These are phyloP conservation scores for Pestalotiopsis sp. DNA, from an alignment of 2,329 filamentous ascomycete genomes.

Conservation along the genomic window DNA sequence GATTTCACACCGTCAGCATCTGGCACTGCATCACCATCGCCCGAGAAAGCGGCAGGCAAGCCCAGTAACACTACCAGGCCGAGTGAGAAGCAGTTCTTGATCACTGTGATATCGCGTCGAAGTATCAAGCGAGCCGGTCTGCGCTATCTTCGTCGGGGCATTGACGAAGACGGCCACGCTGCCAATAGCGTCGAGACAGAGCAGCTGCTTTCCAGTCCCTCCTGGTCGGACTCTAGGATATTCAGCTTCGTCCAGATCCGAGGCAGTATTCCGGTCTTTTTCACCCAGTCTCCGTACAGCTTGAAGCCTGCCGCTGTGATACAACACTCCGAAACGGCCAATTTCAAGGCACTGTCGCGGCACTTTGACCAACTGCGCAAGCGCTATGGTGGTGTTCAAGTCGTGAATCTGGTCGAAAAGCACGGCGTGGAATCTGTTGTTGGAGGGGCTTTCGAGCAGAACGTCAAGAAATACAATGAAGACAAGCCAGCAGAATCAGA, in stretches of 20 bases:
- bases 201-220: constrained; percentile 78
- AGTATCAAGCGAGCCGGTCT: constrained; percentile 86
- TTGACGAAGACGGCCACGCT: constrained; percentile 85
- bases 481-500: constrained; percentile 42
- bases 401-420: constrained; percentile 87
- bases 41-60: constrained; percentile 26
- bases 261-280: constrained; percentile 92
- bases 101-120: constrained; percentile 91
- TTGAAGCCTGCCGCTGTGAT: constrained; percentile 85
- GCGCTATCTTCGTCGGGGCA: constrained; percentile 85
- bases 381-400: constrained; percentile 77
- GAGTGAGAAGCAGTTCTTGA: constrained; percentile 64
- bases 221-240: constrained; percentile 65
- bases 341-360: constrained; percentile 74
- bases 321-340: constrained; percentile 79
- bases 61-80: constrained; percentile 36
- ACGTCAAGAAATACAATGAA: constrained; percentile 69
- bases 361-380: constrained; percentile 75
- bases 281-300: constrained; percentile 91
- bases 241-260: constrained; percentile 88
- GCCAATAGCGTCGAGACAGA: constrained; percentile 96
- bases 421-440: constrained; percentile 80
- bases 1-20: constrained; percentile 25
- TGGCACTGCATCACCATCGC: constrained; percentile 18
- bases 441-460: constrained; percentile 75